Conservation (phyloP, 164 flowering plant genomes). For the Warburgia ugandensis region DNA sequence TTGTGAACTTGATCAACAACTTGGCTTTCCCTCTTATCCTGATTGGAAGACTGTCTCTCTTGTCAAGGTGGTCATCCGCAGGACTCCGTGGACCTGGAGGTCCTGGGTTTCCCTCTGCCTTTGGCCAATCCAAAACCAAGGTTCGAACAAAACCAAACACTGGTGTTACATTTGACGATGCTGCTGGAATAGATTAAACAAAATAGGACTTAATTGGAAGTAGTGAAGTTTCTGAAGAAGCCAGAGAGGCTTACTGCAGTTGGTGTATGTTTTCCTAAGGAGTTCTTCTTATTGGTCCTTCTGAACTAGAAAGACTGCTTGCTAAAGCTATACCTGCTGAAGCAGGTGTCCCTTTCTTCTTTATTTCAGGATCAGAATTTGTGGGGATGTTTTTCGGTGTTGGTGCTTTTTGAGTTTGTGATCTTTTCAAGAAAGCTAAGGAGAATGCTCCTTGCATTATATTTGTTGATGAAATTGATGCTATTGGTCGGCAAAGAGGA, state of each 20-base stretch:
- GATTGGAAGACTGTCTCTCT: constrained; percentile 81
- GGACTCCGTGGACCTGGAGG: constrained; percentile 99
- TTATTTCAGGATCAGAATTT: constrained; percentile 88
- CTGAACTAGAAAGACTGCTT: constrained; percentile 82
- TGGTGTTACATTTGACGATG: constrained; percentile 92
- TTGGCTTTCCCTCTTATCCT: constrained; percentile 76
- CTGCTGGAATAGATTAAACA: constrained; percentile 95
- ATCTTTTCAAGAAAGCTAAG: constrained; percentile 92
- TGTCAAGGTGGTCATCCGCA: constrained; percentile 73
- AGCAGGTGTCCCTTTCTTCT: constrained; percentile 93
- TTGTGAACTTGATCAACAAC: constrained; percentile 71
- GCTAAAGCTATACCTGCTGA: constrained; percentile 95
- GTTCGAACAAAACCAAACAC: constrained; percentile 96
- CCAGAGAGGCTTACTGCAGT: constrained; percentile 90
- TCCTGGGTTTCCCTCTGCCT: constrained; percentile 72
- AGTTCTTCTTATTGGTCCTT: constrained; percentile 87
- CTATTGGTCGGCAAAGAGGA: constrained; percentile 91
- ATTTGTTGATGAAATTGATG: constrained; percentile 95
- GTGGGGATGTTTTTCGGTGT: constrained; percentile 97
- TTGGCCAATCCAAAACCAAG: constrained; percentile 87
- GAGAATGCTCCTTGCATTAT: constrained; percentile 96
- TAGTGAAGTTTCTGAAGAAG: constrained; percentile 84
- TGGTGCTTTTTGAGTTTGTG: constrained; percentile 92
- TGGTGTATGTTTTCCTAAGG: constrained; percentile 93
- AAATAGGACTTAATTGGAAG: constrained; percentile 93